Base-by-base conservation (phyloP, 768 basidiomycete genomes). In the Boletus tomentosulus region DNA sequence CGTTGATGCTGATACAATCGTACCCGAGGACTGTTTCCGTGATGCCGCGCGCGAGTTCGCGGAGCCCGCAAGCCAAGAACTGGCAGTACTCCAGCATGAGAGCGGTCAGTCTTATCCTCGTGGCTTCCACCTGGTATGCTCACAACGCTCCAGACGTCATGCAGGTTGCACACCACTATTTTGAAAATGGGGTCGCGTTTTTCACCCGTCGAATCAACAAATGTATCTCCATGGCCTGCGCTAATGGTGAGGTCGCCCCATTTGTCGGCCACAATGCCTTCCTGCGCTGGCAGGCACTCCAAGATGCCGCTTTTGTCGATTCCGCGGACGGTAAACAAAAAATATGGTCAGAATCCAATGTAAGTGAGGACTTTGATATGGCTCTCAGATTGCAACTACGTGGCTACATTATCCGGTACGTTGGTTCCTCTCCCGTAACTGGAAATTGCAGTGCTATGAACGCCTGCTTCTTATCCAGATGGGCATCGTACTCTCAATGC, bases 261-360 rank as follows among this genome's bases (percentile, higher is more conserved):
- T 91, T 91, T 61, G 89, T 92, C 51, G 89, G 89, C 3, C 89
- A 92, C 68, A 91, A 92, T 56, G 90, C 91, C 6, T 96, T 94
- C 70, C 75, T 95, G 46, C 83, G 92, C 19, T 95, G 92, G 92
- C 82, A 83, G 3, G 92, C 92, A 2, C 73, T 94, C 24, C 92
- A 95, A 67, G 92, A 94, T 55, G 89, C 89, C 1, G 81, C 87
- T 19, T 88, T 88, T 54, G 66, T 85, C 43, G 89, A 93, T 62
- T 49, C 59, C 33, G 41, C 38, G 22, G 61, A 65, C 13, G 71
- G 71, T 73, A 30, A 91, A 89, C 64, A 89, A 87, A 83, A 82
- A 71, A 79, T 84, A 55, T 85, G 84, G 83, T 84, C 84, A 44
- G 83, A 85, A 71, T 69, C 73, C 1, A 82, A 84, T 62, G 84